These are phyloP conservation scores for Aspergillus sp. DNA, from an alignment of 2,329 filamentous ascomycete genomes.

Conservation along the genomic window DNA sequence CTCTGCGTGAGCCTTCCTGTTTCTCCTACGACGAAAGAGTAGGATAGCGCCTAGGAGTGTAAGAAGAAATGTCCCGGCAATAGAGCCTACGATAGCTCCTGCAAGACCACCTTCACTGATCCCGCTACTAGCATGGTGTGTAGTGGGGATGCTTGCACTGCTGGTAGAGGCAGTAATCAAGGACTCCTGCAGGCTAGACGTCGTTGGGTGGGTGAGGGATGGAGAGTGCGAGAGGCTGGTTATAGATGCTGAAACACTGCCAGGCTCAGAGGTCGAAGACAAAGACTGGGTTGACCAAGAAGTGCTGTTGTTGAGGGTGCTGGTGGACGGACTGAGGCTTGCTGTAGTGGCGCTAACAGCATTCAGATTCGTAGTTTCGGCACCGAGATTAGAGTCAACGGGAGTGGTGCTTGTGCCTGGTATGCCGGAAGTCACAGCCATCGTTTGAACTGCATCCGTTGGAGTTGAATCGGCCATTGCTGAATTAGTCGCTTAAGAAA, in stretches of 20 bases:
- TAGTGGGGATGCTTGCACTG: not conserved
- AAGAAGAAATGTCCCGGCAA: conserved; percentile 22
- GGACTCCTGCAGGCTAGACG: not conserved
- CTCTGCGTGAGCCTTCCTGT: not conserved
- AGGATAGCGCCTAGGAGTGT: conserved; percentile 20
- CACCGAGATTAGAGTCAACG: too few species aligned
- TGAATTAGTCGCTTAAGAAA: not conserved
- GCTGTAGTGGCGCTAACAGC: too few species aligned
- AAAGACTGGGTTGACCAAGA: too few species aligned
- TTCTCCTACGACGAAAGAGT: conserved; percentile 18
- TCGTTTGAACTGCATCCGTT: too few species aligned
- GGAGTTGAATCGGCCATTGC: not conserved
- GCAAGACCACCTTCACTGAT: conserved; percentile 22
- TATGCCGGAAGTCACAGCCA: too few species aligned
- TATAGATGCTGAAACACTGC: not conserved
- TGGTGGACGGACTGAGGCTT: too few species aligned
- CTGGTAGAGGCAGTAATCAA: not conserved
- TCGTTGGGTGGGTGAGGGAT: too few species aligned
- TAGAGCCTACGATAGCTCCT: conserved; percentile 26
- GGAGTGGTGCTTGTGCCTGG: too few species aligned
- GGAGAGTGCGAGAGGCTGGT: too few species aligned
- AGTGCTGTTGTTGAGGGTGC: too few species aligned
- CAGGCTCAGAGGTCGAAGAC: not conserved
- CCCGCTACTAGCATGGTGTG: not conserved
- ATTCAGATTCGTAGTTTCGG: too few species aligned